Evolutionary conservation across 495 filamentous ascomycete species (phyloP).

Genomic region (Acidomyces sp.): DNA sequence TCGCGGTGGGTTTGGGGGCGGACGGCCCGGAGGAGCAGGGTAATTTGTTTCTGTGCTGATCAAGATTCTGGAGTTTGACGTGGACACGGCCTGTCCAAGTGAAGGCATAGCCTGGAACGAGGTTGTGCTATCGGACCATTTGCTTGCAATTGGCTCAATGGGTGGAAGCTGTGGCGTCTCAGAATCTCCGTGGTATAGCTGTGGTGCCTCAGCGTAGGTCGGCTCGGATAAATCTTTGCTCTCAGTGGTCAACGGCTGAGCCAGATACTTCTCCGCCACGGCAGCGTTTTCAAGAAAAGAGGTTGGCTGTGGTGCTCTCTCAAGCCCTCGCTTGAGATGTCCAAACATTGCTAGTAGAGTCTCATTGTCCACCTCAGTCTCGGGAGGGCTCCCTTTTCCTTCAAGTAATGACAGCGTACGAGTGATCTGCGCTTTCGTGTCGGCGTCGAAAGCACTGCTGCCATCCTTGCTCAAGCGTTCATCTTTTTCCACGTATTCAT

Average conservation of each 20-base stretch:
- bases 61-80: background rate
- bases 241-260: conserved; percentile 2
- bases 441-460: background rate
- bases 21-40: background rate
- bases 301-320: background rate
- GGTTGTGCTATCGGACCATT: conserved; percentile 17
- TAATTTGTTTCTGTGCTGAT: background rate
- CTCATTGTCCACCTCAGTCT: conserved; percentile 12
- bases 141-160: conserved; percentile 10
- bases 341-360: conserved; percentile 8
- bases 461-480: background rate
- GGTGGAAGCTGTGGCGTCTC: no score
- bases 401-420: conserved; percentile 13
- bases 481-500: conserved; percentile 4
- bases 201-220: no score
- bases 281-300: conserved; percentile 8
- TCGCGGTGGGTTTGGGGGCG: conserved; percentile 1
- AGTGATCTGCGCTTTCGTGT: conserved; percentile 5
- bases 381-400: conserved; percentile 14
- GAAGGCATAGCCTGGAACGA: conserved; percentile 6
- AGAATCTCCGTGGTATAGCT: no score
- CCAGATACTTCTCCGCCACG: conserved; percentile 8
- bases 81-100: background rate
- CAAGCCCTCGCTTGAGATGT: conserved; percentile 10
- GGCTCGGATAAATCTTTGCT: no score